Evolutionary conservation across 129 eudicot species (phyloP), one percentile per base, ranked within the genome.

Genomic region (Chrysanthemum lavandulifolium): DNA sequence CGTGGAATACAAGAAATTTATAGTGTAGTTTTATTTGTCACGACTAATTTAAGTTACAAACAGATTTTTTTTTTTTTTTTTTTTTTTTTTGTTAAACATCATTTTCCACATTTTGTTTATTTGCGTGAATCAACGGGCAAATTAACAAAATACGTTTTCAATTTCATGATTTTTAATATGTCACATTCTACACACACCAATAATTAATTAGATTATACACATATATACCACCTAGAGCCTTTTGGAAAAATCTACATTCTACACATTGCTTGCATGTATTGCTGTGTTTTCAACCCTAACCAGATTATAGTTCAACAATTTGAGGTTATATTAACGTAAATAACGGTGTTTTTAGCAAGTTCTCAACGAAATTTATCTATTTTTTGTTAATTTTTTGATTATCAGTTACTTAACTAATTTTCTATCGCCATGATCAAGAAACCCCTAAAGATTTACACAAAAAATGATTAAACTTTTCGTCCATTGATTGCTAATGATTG

Each of bases 121-220:
- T 13, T 63, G 50, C 77, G 77, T 77, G 57, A 60, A 77, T 36
- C 58, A 77, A 40, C 23, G 58, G 76, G 81, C 71, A 77, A 40
- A 51, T 61, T 60, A 69, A 50, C 69, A 70, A 61, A 29, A 43
- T 62, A 10, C 7, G 51, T 53, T 14, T 7, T 52, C 33, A 69
- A 18, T 3, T 29, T 12, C 19, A 48, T 25, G 45, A 67, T n/a
- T 29, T 13, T 15, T 13, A 51, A 61, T 5, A 71, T 64, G 77
- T 64, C 67, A 78, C 53, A 78, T 54, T 48, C 16, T 51, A 14
- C 45, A 12, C 13, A 43, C 6, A 14, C 10, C n/a, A 18, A 36
- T 23, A 60, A 60, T 21, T 16, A 1, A 23, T 6, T 27, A 71
- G 19, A 71, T 16, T 25, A 56, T 21, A 67, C 15, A 21, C 2